A percentile compares a stretch with the other conserved stretches of the same genome.
These are phyloP conservation scores for Coemansia sp. DNA, from an alignment of 192 early-diverging fungal species.

Conservation along the genomic window DNA sequence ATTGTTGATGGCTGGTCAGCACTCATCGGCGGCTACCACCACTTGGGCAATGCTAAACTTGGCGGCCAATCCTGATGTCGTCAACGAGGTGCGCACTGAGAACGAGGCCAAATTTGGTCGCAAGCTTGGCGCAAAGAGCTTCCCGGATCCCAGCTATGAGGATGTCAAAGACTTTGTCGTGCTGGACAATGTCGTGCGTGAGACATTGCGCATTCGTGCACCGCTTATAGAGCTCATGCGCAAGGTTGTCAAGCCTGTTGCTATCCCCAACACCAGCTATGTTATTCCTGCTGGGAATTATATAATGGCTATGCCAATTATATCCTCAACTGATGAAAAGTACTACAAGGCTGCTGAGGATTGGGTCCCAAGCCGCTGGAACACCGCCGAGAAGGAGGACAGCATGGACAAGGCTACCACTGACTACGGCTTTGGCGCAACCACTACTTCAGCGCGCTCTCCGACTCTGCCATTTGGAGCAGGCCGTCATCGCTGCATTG, in stretches of 20 bases:
- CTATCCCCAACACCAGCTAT: constrained; percentile 75
- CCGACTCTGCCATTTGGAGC: constrained; percentile 97
- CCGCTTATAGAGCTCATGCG: constrained; percentile 95
- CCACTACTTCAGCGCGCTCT: constrained; percentile 68
- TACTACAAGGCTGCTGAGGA: constrained; percentile 79
- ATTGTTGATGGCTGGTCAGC: constrained; percentile 94
- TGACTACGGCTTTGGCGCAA: constrained; percentile 79
- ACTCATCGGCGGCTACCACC: constrained; percentile 91
- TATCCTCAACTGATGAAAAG: constrained; percentile 76
- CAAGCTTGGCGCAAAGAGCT: constrained; percentile 46
- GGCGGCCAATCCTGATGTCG: constrained; percentile 74
- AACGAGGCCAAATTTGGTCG: constrained; percentile 64
- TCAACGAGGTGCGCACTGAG: constrained; percentile 72
- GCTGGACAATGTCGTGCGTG: constrained; percentile 85
- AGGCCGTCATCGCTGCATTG: constrained; percentile 98
- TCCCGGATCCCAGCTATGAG: constrained; percentile 66
- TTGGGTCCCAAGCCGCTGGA: constrained; percentile 86
- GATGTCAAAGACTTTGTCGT: constrained; percentile 70
- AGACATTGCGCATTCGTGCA: constrained; percentile 90
- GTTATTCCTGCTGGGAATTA: constrained; percentile 90
- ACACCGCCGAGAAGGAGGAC: constrained; percentile 59
- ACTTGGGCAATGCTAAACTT: constrained; percentile 91
- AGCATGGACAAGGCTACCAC: constrained; percentile 59
- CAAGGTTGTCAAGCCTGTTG: constrained; percentile 75
- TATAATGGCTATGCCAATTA: constrained; percentile 79